A percentile compares a stretch with the other conserved stretches of the same genome.
Evolutionary conservation across 1,284 basidiomycete genomes (phyloP).

Genomic region (Ganoderma multipileum): DNA sequence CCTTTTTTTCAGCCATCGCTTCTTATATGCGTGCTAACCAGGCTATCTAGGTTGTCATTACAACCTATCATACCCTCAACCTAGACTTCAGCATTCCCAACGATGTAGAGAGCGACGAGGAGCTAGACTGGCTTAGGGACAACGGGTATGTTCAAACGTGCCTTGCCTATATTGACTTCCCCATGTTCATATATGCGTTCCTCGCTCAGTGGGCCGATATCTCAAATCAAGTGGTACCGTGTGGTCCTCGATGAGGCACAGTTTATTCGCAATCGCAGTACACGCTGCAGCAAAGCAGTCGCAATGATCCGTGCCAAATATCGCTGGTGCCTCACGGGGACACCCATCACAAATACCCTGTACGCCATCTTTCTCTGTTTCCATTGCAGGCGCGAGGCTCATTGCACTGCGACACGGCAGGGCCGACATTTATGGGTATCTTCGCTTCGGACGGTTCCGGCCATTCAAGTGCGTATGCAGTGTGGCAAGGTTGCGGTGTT

Average conservation of each 20-base stretch:
- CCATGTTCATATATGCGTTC: background rate
- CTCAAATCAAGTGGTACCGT: conserved; percentile 63
- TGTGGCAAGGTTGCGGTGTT: background rate
- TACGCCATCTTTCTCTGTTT: conserved; percentile 41
- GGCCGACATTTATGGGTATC: conserved; percentile 71
- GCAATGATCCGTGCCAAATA: conserved; percentile 65
- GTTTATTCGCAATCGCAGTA: conserved; percentile 71
- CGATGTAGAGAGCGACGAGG: conserved; percentile 52
- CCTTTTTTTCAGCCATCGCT: conserved; percentile 4
- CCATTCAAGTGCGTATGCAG: conserved; percentile 58
- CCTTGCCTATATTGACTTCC: conserved; percentile 11
- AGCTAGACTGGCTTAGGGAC: conserved; percentile 52
- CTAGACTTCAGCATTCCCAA: conserved; percentile 59
- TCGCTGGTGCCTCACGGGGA: conserved; percentile 77
- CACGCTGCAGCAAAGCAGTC: conserved; percentile 62
- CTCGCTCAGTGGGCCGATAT: conserved; percentile 55
- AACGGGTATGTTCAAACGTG: conserved; percentile 49
- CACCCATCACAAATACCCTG: conserved; percentile 74
- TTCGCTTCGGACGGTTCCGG: conserved; percentile 69
- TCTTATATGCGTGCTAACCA: conserved; percentile 4
- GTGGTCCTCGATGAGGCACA: conserved; percentile 76
- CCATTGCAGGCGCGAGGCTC: too few relatives aligned
- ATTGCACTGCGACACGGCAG: conserved; percentile 40
- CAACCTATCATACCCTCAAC: conserved; percentile 70
- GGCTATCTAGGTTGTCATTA: conserved; percentile 63